A percentile compares a stretch with the other conserved stretches of the same genome.
Evolutionary conservation across 768 basidiomycete genomes (phyloP).

Genomic region (Lyophyllum decastes): DNA sequence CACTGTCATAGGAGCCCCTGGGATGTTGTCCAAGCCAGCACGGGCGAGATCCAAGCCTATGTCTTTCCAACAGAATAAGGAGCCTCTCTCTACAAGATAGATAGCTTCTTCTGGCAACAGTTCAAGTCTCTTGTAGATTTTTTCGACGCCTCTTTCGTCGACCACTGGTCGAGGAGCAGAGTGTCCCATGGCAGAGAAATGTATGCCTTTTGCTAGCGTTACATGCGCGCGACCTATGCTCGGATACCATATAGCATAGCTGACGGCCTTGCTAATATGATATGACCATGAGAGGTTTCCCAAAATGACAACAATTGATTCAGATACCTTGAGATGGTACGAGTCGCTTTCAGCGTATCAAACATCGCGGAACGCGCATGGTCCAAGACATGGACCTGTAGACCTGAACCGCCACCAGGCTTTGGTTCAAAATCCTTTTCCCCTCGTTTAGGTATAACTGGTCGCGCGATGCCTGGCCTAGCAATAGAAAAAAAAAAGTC

Average conservation of each 20-base stretch:
- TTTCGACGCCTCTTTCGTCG: conserved; percentile 36
- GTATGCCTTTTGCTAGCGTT: conserved; percentile 76
- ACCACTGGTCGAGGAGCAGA: conserved; percentile 57
- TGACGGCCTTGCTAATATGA: conserved; percentile 67
- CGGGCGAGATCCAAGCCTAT: conserved; percentile 30
- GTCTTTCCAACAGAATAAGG: conserved; percentile 81
- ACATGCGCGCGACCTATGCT: conserved; percentile 64
- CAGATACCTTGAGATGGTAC: conserved; percentile 73
- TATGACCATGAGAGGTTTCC: too few relatives aligned
- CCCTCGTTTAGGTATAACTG: conserved; percentile 90
- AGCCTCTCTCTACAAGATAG: conserved; percentile 90
- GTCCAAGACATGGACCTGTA: conserved; percentile 83
- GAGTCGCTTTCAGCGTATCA: conserved; percentile 68
- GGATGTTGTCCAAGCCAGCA: conserved; percentile 38
- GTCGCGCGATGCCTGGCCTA: conserved; percentile 48
- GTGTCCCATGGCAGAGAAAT: conserved; percentile 82
- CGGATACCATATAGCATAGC: conserved; percentile 82
- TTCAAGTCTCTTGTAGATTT: conserved; percentile 68
- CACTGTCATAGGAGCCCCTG: conserved; percentile 82
- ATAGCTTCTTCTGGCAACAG: conserved; percentile 94
- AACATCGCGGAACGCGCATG: conserved; percentile 86
- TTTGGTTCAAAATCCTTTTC: conserved; percentile 97
- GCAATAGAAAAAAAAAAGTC: conserved; percentile 12
- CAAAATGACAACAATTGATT: too few relatives aligned
- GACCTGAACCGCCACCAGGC: conserved; percentile 60